A percentile compares a stretch with the other conserved stretches of the same genome.
Conservation (phyloP, 352 stramenopile species). For the Pythium vanterpoolii region DNA sequence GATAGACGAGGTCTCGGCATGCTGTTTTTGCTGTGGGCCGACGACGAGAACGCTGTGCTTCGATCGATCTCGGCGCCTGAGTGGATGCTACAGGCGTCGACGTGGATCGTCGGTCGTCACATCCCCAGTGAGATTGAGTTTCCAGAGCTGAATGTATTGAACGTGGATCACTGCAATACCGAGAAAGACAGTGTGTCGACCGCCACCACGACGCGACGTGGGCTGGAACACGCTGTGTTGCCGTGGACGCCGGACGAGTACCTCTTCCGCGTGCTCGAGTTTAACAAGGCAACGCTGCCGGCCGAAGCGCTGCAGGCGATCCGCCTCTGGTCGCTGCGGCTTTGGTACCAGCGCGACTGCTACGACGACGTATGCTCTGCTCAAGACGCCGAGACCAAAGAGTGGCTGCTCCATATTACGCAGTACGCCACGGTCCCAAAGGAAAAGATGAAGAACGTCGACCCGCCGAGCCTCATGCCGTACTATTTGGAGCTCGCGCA, state of each 20-base stretch:
- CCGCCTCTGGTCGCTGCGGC: slow-evolving; percentile 74
- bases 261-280: slow-evolving; percentile 57
- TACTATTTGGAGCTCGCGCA: slow-evolving; percentile 65
- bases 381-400: slow-evolving; percentile 57
- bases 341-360: slow-evolving; percentile 56
- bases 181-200: neutral
- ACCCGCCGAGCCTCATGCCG: slow-evolving; percentile 41
- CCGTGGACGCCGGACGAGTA: slow-evolving; percentile 84
- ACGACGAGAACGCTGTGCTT: slow-evolving; percentile 60
- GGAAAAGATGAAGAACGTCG: slow-evolving; percentile 31
- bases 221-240: slow-evolving; percentile 42
- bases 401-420: slow-evolving; percentile 55
- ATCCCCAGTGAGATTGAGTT: slow-evolving; percentile 68
- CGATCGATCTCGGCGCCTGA: slow-evolving; percentile 69
- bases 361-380: slow-evolving; percentile 46
- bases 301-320: slow-evolving; percentile 56
- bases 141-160: slow-evolving; percentile 60
- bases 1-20: slow-evolving; percentile 58
- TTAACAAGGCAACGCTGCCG: slow-evolving; percentile 61
- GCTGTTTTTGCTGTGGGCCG: slow-evolving; percentile 73
- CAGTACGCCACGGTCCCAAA: slow-evolving; percentile 40
- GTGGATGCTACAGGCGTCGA: slow-evolving; percentile 62
- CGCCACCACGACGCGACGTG: neutral
- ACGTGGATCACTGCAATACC: slow-evolving; percentile 45
- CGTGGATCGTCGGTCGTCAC: slow-evolving; percentile 52